phyloP scores from a whole-genome alignment of 192 early-diverging fungal species.

The Backusella tarrabulga region DNA sequence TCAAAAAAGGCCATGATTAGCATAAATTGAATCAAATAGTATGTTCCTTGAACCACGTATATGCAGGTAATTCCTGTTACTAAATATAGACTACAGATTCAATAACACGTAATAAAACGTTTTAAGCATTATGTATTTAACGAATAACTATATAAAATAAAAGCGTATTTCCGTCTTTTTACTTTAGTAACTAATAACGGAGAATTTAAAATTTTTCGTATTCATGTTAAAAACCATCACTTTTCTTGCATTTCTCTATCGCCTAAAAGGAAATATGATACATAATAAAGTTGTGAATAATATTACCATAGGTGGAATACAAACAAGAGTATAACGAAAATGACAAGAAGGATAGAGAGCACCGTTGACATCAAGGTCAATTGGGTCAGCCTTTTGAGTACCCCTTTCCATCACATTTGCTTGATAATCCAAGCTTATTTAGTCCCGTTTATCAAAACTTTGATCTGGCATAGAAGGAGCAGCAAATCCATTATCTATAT shows the following conservation, averaged over 20 bases:
- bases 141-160: slow-evolving; percentile 24
- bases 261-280: neutral
- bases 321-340: too few relatives aligned
- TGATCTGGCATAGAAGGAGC: neutral
- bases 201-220: neutral
- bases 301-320: neutral
- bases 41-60: slow-evolving; percentile 30
- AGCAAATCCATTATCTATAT: neutral
- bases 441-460: neutral
- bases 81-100: slow-evolving; percentile 31
- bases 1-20: neutral
- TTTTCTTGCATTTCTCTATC: slow-evolving; percentile 23
- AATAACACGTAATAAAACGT: slow-evolving; percentile 34
- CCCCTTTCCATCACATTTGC: too few relatives aligned
- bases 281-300: too few relatives aligned
- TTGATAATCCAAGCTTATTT: neutral
- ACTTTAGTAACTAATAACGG: neutral
- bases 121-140: slow-evolving; percentile 32
- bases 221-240: slow-evolving; percentile 10
- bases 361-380: neutral
- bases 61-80: slow-evolving; percentile 36
- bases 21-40: slow-evolving; percentile 13
- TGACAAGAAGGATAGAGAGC: neutral
- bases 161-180: neutral
- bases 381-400: too few relatives aligned